phyloP scores from a whole-genome alignment of 2,329 filamentous ascomycete species.

The Alternaria burnsii region DNA sequence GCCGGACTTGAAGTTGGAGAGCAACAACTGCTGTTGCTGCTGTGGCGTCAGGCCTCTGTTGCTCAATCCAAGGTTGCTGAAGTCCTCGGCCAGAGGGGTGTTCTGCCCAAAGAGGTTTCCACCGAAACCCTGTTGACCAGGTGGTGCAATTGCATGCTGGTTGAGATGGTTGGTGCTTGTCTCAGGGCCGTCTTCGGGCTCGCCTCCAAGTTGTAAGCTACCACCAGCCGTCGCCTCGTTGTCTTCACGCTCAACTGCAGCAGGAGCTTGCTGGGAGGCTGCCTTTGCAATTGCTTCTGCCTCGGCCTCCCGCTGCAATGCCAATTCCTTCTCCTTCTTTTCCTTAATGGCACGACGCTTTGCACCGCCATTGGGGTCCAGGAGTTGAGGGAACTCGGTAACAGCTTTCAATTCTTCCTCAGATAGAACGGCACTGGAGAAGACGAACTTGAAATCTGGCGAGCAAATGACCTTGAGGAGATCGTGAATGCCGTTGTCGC shows the following conservation, averaged over 20 bases:
- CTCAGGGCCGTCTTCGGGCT: constrained; percentile 82
- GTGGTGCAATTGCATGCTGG: constrained; percentile 75
- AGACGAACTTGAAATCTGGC: constrained; percentile 62
- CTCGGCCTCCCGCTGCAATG: constrained; percentile 59
- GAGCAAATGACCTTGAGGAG: constrained; percentile 53
- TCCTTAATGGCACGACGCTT: constrained; percentile 77
- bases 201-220: constrained; percentile 88
- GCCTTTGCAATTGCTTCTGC: constrained; percentile 59
- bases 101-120: constrained; percentile 48
- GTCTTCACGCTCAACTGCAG: constrained; percentile 67
- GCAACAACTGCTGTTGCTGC: constrained; percentile 73
- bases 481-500: constrained; percentile 42
- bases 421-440: constrained; percentile 54
- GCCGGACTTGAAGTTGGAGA: constrained; percentile 67
- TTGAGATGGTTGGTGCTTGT: constrained; percentile 66
- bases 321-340: constrained; percentile 72
- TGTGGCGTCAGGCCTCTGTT: constrained; percentile 81
- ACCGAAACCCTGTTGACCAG: constrained; percentile 71
- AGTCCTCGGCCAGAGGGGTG: constrained; percentile 48
- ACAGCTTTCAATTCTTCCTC: constrained; percentile 62
- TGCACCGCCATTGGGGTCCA: constrained; percentile 82
- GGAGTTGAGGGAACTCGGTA: constrained; percentile 75
- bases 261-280: constrained; percentile 48
- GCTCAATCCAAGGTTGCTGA: constrained; percentile 59
- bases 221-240: constrained; percentile 73